Percentiles rank a stretch among this genome's conserved stretches.
Evolutionary conservation across 148 eudicot genomes (phyloP).

Genomic region (Vaccinium myrtillus): DNA sequence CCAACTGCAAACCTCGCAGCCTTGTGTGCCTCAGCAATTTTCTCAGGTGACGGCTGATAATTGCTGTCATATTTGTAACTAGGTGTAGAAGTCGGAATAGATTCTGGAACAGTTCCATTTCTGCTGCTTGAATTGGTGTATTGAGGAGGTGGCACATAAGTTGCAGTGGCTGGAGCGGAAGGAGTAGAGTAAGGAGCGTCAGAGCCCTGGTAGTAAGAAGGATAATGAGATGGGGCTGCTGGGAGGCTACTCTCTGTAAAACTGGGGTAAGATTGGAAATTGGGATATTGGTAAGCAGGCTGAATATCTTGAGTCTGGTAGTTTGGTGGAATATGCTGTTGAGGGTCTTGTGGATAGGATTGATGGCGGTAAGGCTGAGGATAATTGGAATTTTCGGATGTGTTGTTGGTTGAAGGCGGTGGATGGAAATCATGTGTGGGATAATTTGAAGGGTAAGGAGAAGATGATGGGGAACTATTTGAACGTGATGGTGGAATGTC

Average conservation of each 20-base stretch:
- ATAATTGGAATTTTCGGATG: constrained; percentile 48
- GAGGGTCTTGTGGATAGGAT: constrained; percentile 48
- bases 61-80: constrained; percentile 64
- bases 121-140: constrained; percentile 36
- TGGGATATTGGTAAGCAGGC: constrained; percentile 47
- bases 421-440: constrained; percentile 53
- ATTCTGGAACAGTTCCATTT: constrained; percentile 49
- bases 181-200: constrained; percentile 55
- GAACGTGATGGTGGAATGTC: constrained; percentile 35
- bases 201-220: constrained; percentile 62
- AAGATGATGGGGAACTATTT: constrained; percentile 35
- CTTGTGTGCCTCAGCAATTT: constrained; percentile 92
- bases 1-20: constrained; percentile 98
- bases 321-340: constrained; percentile 51
- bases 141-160: constrained; percentile 48
- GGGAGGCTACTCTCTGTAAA: constrained; percentile 75
- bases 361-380: constrained; percentile 57
- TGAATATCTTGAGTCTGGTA: constrained; percentile 61
- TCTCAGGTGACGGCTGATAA: constrained; percentile 79
- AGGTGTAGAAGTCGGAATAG: constrained; percentile 33
- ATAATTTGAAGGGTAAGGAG: constrained; percentile 45
- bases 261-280: constrained; percentile 88
- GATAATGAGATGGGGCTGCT: constrained; percentile 59
- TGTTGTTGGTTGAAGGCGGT: constrained; percentile 32
- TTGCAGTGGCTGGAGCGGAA: constrained; percentile 34